Evolutionary conservation across 2,329 filamentous ascomycete genomes (phyloP).

Genomic region (Verticillium klebahnii): DNA sequence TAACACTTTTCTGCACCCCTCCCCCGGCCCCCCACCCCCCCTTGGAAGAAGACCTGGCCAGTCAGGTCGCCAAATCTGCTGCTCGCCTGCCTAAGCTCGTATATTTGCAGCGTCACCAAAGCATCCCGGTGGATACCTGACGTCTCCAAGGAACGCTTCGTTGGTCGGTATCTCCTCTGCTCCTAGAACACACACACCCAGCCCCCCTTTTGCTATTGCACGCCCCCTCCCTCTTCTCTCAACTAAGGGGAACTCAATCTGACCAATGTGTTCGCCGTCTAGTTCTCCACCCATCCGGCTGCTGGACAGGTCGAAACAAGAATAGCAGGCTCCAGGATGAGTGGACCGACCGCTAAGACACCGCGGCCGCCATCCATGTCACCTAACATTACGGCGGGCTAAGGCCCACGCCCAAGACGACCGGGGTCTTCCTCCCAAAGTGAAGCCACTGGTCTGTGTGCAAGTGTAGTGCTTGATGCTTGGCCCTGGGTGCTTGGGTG

Average conservation of each 20-base stretch:
- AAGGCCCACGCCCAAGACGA: not conserved
- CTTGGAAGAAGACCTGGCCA: slow-evolving; percentile 22
- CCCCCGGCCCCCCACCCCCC: slow-evolving; percentile 15
- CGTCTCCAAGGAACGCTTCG: not conserved
- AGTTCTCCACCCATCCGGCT: not conserved
- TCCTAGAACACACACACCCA: not conserved
- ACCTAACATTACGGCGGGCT: not conserved
- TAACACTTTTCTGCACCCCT: slow-evolving; percentile 1
- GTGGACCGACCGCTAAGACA: not conserved
- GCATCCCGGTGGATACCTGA: slow-evolving; percentile 14
- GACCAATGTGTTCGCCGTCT: not conserved
- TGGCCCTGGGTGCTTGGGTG: not conserved
- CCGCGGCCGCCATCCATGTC: not conserved
- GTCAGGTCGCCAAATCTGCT: slow-evolving; percentile 44
- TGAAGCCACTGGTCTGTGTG: not conserved
- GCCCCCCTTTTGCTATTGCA: slow-evolving; percentile 13
- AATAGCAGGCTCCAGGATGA: not conserved
- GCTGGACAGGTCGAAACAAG: not conserved
- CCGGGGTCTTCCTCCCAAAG: not conserved
- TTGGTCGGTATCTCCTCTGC: slow-evolving; percentile 20
- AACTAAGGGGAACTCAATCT: not conserved
- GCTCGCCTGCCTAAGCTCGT: slow-evolving; percentile 38
- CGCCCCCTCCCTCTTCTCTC: slow-evolving; percentile 16
- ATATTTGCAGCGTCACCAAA: slow-evolving; percentile 45
- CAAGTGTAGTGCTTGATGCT: not conserved